Evolutionary conservation across 177 flowering plant genomes (phyloP), one percentile per base, ranked within the genome.

Genomic region (Vitis hybrid): DNA sequence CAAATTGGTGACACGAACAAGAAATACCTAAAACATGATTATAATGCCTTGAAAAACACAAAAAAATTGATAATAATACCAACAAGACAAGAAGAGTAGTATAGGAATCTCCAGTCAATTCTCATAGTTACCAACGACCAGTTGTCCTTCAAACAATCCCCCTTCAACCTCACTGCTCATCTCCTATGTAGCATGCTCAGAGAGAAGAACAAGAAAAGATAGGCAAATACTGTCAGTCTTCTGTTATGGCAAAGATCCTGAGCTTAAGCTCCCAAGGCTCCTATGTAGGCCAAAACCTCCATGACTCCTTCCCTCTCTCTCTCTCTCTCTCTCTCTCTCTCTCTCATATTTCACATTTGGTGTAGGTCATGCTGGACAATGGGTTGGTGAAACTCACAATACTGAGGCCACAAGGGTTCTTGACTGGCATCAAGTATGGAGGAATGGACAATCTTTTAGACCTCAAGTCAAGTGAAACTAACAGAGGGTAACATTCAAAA

Each of bases 361-460:
- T 69, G 77, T 64, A 88, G 89, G 85, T 87, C 11, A 70, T 72
- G 40, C 62, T 85, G 54, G 84, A 77, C 55, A 89, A 87, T 73
- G 91, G 87, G 27, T 40, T 87, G 62, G 76, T 80, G 14, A 74
- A 72, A 70, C 83, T 86, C 8, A 84, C 85, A 9, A 67, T 89
- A 60, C 66, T 74, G 60, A 86, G 70, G 50, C 91, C 89, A 30
- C 78, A 76, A 68, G 89, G 89, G 6, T 62, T 65, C 13, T 13
- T 89, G 46, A 83, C 83, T 16, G 86, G 80, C 12, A 77, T 87
- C 12, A 73, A 72, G 32, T 87, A 83, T 75, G 86, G 82, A 70
- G 88, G 91, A 24, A 69, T 86, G 57, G 83, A 82, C 67, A 83
- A 86, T 59, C 62, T 88, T 9, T 61, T 87, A 52, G 83, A 86